phyloP scores from a whole-genome alignment of 1,284 basidiomycete genomes.

The Cystobasidium slooffiae region DNA sequence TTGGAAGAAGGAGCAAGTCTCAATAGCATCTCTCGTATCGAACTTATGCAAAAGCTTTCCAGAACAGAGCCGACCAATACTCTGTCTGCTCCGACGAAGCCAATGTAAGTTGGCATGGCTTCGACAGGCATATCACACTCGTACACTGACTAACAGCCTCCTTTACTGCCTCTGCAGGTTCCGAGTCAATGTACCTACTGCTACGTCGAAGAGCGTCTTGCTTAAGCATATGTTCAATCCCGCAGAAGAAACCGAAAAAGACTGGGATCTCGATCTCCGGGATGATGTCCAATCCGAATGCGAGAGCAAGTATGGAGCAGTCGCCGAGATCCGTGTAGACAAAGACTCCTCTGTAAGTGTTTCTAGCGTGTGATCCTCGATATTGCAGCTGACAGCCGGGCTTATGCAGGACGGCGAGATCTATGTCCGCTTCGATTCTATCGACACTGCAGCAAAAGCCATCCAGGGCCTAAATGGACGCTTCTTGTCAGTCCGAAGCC shows the following conservation, averaged over 20 bases:
- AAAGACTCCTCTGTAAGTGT: conserved; percentile 81
- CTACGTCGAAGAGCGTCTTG: conserved; percentile 58
- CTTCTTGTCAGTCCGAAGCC: conserved; percentile 36
- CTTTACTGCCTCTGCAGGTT: conserved; percentile 54
- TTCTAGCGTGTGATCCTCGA: neutral
- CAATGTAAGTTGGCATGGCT: conserved; percentile 48
- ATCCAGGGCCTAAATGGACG: conserved; percentile 88
- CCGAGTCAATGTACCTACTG: conserved; percentile 56
- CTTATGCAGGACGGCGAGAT: conserved; percentile 78
- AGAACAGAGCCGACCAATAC: conserved; percentile 63
- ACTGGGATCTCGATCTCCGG: conserved; percentile 95
- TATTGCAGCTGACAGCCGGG: neutral
- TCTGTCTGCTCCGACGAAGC: conserved; percentile 58
- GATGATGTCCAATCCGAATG: conserved; percentile 95
- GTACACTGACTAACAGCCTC: conserved; percentile 42
- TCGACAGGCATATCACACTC: neutral
- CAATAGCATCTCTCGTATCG: conserved; percentile 92
- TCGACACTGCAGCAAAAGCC: conserved; percentile 80
- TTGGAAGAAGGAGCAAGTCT: conserved; percentile 66
- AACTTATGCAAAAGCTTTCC: conserved; percentile 98
- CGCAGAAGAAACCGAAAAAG: conserved; percentile 91
- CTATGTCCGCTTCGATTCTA: conserved; percentile 84
- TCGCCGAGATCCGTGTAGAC: conserved; percentile 87
- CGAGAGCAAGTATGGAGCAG: conserved; percentile 84
- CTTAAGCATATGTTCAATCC: conserved; percentile 97